These are phyloP conservation scores for Pythium scleroteichum DNA, from an alignment of 352 stramenopile genomes.

Conservation along the genomic window DNA sequence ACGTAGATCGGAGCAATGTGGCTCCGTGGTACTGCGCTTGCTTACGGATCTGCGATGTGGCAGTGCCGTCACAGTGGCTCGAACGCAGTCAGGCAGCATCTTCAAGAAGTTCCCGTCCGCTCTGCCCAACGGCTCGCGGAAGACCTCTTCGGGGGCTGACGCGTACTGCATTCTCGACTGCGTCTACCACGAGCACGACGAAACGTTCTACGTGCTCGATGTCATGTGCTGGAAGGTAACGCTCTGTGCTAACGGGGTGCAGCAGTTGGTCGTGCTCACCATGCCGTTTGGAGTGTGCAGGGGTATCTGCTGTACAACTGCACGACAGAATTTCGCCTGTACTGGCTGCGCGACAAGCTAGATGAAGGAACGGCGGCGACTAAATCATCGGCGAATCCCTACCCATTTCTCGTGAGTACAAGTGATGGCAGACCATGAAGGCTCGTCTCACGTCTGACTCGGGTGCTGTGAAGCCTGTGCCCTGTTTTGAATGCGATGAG, in stretches of 20 bases:
- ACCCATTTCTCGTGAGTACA: constrained; percentile 62
- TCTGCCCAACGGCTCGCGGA: constrained; percentile 79
- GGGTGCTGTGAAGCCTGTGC: constrained; percentile 52
- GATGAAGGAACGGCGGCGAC: constrained; percentile 57
- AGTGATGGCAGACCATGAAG: neutral
- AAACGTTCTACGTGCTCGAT: constrained; percentile 92
- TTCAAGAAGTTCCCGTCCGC: constrained; percentile 87
- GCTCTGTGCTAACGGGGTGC: neutral
- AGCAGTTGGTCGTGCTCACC: neutral
- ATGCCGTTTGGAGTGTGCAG: constrained; percentile 16
- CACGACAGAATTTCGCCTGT: constrained; percentile 91
- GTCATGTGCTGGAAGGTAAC: constrained; percentile 92
- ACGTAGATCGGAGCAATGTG: constrained; percentile 13
- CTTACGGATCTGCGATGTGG: neutral
- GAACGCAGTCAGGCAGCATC: constrained; percentile 75
- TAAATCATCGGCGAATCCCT: constrained; percentile 64
- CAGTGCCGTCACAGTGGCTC: constrained; percentile 77
- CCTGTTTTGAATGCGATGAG: constrained; percentile 85
- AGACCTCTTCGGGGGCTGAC: constrained; percentile 68
- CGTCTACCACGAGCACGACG: constrained; percentile 88
- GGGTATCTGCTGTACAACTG: constrained; percentile 92
- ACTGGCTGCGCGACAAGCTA: constrained; percentile 92
- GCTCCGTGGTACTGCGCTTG: neutral
- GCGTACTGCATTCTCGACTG: constrained; percentile 91
- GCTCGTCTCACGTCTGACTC: neutral